Base-by-base conservation (phyloP, 768 basidiomycete genomes). In the Russula sp. region DNA sequence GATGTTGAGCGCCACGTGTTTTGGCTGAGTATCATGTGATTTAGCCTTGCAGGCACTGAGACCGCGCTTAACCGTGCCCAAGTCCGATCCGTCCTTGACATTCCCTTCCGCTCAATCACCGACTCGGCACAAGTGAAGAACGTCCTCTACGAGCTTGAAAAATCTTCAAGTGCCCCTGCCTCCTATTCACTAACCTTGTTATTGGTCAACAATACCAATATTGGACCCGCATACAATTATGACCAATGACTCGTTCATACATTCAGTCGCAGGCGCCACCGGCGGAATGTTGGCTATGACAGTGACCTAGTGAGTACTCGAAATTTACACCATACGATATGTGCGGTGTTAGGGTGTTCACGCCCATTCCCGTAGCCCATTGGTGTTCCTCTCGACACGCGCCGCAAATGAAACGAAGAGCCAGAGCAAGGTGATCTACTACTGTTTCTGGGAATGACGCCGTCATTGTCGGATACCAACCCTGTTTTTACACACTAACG, bases 231-330 rank as follows among this genome's bases (percentile, higher is more conserved):
- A 32, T 35, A 29, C 25, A 65, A 63, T 14, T 46, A 74, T 74
- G 73, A 41, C 68, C 34, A 72, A 69, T 64, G 91, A 98, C 73
- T 92, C 91, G 51, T 74, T 84, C 14, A 87, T 97, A 34, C 93
- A 98, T 68, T 83, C 95, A 41, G 69, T 90, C 13, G 90, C 95
- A 18, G 97, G 97, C 13, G 93, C 93, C 18, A 83, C 87, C 1
- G 95, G 93, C 51, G 96, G 96, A 29, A 87, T 96, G 68, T 74
- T 83, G 7, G 93, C 96, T 25, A 97, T 98, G 94, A 81, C 83
- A n/a, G 84, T 79, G 39, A 93, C 90, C 57, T 92, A 92, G 93
- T 88, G 66, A 73, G 87, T 7, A 42, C 43, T 42, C 36, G 62
- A 59, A 38, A 36, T 42, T 35, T 56, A 34, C 34, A 59, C 55